Evolutionary conservation across 1,284 basidiomycete genomes (phyloP).

Genomic region (Blastosporella zonata): DNA sequence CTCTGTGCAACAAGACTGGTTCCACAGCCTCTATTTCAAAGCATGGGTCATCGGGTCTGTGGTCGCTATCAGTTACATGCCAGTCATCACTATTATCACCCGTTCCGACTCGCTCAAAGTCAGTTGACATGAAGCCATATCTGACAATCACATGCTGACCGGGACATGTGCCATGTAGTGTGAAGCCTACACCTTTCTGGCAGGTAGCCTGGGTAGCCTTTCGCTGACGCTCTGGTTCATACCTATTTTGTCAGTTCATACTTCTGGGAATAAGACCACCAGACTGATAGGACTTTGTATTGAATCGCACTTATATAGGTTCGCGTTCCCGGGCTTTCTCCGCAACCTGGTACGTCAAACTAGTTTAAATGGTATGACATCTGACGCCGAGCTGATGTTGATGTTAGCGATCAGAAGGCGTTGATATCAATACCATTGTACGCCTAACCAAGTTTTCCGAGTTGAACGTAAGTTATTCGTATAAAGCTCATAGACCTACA

Average conservation of each 20-base stretch:
- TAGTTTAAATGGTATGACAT: conserved; percentile 1
- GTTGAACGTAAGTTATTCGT: conserved; percentile 55
- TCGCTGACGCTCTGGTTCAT: conserved; percentile 67
- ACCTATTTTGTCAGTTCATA: conserved; percentile 54
- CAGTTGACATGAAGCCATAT: conserved; percentile 16
- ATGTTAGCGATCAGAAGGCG: conserved; percentile 48
- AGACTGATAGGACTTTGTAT: conserved; percentile 15
- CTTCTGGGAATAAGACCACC: conserved; percentile 2
- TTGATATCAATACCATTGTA: conserved; percentile 61
- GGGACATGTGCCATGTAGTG: conserved; percentile 36
- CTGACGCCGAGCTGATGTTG: not conserved
- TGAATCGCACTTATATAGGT: conserved; percentile 38
- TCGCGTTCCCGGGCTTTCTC: conserved; percentile 65
- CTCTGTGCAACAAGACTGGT: conserved; percentile 67
- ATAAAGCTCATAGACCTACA: not conserved
- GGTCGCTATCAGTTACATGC: conserved; percentile 63
- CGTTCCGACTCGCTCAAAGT: conserved; percentile 58
- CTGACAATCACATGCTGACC: not conserved
- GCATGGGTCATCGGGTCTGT: conserved; percentile 63
- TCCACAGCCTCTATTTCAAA: conserved; percentile 69
- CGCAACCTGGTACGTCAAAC: conserved; percentile 46
- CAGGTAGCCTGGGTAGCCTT: conserved; percentile 65
- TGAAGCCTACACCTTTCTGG: conserved; percentile 66
- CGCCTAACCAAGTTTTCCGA: conserved; percentile 76
- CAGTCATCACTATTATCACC: conserved; percentile 61